phyloP scores from a whole-genome alignment of 257 asterid genomes.

The Catharanthus roseus region DNA sequence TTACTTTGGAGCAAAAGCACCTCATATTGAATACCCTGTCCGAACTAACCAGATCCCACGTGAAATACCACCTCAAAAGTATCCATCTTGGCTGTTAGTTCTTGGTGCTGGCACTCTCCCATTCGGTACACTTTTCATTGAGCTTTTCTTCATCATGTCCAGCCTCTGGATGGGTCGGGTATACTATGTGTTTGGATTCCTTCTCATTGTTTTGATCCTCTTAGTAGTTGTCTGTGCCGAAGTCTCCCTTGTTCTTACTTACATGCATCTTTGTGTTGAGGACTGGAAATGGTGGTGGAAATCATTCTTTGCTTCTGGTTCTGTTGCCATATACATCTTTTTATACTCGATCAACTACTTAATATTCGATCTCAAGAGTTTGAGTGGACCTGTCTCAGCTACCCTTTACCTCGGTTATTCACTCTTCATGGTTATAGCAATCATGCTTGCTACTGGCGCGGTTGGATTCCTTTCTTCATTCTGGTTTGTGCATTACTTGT shows the following conservation, averaged over 20 bases:
- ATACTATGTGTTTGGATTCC: conserved; percentile 81
- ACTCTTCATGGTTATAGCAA: conserved; percentile 70
- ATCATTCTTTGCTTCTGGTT: conserved; percentile 83
- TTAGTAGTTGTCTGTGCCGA: conserved; percentile 82
- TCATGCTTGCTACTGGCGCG: conserved; percentile 87
- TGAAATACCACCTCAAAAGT: conserved; percentile 78
- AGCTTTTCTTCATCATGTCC: conserved; percentile 91
- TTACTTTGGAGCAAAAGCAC: conserved; percentile 68
- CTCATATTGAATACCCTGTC: conserved; percentile 75
- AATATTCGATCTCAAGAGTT: conserved; percentile 70
- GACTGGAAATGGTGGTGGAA: conserved; percentile 99
- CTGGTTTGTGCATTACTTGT: conserved; percentile 88
- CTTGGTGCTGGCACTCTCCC: conserved; percentile 96
- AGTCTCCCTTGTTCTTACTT: conserved; percentile 80
- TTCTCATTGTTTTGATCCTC: conserved; percentile 56
- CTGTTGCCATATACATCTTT: conserved; percentile 75
- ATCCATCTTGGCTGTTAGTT: conserved; percentile 87
- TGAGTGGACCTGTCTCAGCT: conserved; percentile 83
- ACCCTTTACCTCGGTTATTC: conserved; percentile 83
- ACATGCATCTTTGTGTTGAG: conserved; percentile 91
- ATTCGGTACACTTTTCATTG: conserved; percentile 87
- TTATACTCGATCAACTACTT: conserved; percentile 64
- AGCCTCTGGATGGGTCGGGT: conserved; percentile 92
- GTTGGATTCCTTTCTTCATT: conserved; percentile 82
- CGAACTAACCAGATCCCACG: conserved; percentile 80